Conservation (phyloP, 1,284 basidiomycete species). For the Sanghuangporus sanghuang region DNA sequence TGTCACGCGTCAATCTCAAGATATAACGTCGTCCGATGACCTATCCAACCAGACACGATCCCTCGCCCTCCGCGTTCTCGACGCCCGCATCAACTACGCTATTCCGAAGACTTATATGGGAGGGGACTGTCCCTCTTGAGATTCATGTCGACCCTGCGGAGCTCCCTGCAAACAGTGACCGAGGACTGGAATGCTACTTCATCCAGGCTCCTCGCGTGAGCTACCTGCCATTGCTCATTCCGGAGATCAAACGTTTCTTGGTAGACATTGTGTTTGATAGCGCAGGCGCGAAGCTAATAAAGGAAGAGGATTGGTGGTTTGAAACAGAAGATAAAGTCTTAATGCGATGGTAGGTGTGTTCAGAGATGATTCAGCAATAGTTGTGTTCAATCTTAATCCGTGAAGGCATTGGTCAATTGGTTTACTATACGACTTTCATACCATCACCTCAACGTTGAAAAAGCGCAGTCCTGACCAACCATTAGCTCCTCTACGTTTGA, state of each 20-base stretch:
- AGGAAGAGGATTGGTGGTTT: slow-evolving; percentile 94
- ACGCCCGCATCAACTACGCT: slow-evolving; percentile 60
- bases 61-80: slow-evolving; percentile 37
- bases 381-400: background rate
- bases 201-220: slow-evolving; percentile 83
- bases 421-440: slow-evolving; percentile 81
- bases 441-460: slow-evolving; percentile 51
- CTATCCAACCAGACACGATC: slow-evolving; percentile 46
- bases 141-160: slow-evolving; percentile 81
- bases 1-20: background rate
- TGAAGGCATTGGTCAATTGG: slow-evolving; percentile 98
- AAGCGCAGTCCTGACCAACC: slow-evolving; percentile 38
- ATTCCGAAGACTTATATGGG: slow-evolving; percentile 78
- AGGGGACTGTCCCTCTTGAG: slow-evolving; percentile 81
- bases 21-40: background rate
- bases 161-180: slow-evolving; percentile 81
- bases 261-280: slow-evolving; percentile 89
- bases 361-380: background rate
- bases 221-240: slow-evolving; percentile 87
- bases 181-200: slow-evolving; percentile 81
- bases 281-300: slow-evolving; percentile 59
- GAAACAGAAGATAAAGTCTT: slow-evolving; percentile 71
- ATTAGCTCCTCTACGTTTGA: slow-evolving; percentile 63
- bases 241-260: slow-evolving; percentile 80
- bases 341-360: slow-evolving; percentile 72